Percentiles rank a stretch among this genome's conserved stretches.
Evolutionary conservation across 1,284 basidiomycete genomes (phyloP).

Genomic region (Violaceomyces palustris): DNA sequence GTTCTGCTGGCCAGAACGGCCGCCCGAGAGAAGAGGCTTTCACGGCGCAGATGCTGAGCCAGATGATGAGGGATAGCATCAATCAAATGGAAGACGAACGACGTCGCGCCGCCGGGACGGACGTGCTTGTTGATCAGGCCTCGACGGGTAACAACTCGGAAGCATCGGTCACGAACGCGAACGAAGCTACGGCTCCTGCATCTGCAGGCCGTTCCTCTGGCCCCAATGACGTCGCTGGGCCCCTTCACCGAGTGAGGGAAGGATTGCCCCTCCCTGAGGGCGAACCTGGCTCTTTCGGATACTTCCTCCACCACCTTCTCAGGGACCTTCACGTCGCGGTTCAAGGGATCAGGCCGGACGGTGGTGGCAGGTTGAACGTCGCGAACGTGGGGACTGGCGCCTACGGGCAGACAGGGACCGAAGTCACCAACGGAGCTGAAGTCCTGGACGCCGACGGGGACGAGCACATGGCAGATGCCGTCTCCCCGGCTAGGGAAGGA

Average conservation of each 20-base stretch:
- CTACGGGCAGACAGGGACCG: conserved; percentile 15
- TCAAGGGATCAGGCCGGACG: conserved; percentile 18
- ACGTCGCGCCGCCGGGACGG: no score
- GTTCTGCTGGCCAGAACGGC: no score
- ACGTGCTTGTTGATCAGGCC: no score
- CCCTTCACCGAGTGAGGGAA: conserved; percentile 29
- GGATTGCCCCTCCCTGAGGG: conserved; percentile 26
- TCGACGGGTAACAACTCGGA: no score
- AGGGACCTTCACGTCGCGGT: conserved; percentile 39
- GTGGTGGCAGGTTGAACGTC: conserved; percentile 3
- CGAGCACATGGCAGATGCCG: no score
- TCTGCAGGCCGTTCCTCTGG: conserved; percentile 17
- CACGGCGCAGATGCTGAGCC: no score
- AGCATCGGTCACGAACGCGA: no score
- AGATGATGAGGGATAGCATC: no score
- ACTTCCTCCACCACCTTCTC: conserved; percentile 38
- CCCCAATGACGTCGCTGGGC: conserved; percentile 24
- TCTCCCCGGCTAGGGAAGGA: no score
- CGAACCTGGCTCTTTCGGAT: conserved; percentile 39
- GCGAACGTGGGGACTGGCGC: conserved; percentile 7
- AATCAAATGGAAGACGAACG: no score
- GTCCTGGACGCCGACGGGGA: conserved; percentile 15
- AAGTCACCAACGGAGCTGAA: conserved; percentile 14
- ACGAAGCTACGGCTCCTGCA: no score
- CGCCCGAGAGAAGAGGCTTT: no score